These are phyloP conservation scores for Bretschneidera sinensis DNA, from an alignment of 345 rosid species.

Conservation along the genomic window DNA sequence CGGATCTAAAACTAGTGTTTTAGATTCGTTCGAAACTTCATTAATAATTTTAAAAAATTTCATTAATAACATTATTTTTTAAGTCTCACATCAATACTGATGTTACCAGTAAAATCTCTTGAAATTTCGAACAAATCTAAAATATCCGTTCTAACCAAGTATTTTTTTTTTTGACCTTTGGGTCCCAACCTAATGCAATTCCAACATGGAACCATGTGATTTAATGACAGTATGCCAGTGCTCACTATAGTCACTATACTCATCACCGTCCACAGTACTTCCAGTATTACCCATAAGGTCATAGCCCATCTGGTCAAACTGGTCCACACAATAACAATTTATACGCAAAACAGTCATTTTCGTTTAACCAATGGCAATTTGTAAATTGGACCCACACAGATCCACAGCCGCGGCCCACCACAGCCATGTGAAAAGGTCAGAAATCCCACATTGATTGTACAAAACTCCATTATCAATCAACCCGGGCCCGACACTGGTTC, in stretches of 20 bases:
- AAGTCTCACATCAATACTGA: too few species aligned
- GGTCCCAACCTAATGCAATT: constrained; percentile 5
- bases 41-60: too few species aligned
- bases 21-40: too few species aligned
- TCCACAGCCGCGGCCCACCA: constrained; percentile 7
- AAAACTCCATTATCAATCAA: neutral
- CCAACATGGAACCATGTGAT: constrained; percentile 7
- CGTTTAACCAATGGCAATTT: neutral
- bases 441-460: neutral
- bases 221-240: neutral
- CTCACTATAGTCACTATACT: too few species aligned
- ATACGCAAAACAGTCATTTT: too few species aligned
- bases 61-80: too few species aligned
- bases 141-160: too few species aligned
- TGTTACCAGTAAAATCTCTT: too few species aligned
- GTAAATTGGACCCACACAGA: neutral
- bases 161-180: neutral
- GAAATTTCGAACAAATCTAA: too few species aligned
- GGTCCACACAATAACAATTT: neutral
- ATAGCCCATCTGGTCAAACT: neutral
- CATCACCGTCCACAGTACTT: too few species aligned
- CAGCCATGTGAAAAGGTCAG: constrained; percentile 17
- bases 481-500: neutral
- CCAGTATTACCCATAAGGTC: neutral
- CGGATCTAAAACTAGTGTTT: too few species aligned